Base-by-base conservation (phyloP, 129 eudicot genomes). In the Glebionis coronaria region DNA sequence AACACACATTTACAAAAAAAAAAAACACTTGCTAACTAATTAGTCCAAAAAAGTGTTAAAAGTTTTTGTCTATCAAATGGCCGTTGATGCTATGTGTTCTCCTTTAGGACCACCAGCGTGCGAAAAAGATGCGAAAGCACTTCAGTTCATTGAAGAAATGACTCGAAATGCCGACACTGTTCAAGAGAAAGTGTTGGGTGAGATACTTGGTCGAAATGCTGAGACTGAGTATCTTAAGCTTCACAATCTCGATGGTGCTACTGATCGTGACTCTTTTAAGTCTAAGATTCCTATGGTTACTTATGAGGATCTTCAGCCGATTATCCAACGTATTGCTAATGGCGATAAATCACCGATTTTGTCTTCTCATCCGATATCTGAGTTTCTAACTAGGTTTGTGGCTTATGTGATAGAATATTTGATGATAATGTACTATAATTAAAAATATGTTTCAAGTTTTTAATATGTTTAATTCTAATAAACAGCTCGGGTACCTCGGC, bases 401-500 rank as follows among this genome's bases (percentile, higher is more conserved):
- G 42, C 42, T 35, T 35, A 35, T 35, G 42, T 35, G 9, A n/a
- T n/a, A n/a, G n/a, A 35, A 35, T 7, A 35, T 35, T 35, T 35
- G 9, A 35, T 35, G 42, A 35, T 35, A 35, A 35, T 35, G 5
- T 0, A 6, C 42, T 7, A 35, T 35, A 10, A 1, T 35, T 35
- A 35, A 35, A 35, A 35, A 35, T 6, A 35, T 35, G 42, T 35
- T 35, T 1, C 42, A 35, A 7, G 42, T 35, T 35, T 35, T 35
- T 35, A 67, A 6, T 47, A 4, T 23, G 35, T 45, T 40, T 38
- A 3, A 59, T 14, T 31, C 12, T 72, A 52, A 20, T 59, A 4
- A 60, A 77, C 86, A 91, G 98, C 65, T 92, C 98, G 55, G 98
- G 98, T 13, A 92, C 98, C 31, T 92, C 98, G 20, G 98, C 98